Evolutionary conservation across 371 early-diverging fungal genomes (phyloP), one percentile per base, ranked within the genome.

Genomic region (Syncephalastrum racemosum): DNA sequence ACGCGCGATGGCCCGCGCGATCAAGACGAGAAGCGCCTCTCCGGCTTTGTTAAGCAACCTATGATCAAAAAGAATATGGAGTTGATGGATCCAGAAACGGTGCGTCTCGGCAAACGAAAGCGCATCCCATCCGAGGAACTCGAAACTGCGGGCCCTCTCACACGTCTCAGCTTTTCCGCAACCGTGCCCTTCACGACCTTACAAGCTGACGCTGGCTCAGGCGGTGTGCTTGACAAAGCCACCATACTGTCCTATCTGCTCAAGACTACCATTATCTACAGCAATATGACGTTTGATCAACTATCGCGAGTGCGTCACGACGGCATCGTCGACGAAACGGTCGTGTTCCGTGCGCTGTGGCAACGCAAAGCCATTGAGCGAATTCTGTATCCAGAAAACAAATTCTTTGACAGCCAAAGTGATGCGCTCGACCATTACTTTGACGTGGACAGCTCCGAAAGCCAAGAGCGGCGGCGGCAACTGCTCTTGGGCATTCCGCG

Each of bases 271-370:
- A 65, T 78, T 7, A 68, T 62, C 16, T 78, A 75, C 36, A 78
- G 75, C 58, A 78, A 78, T 45, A 78, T 78, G 79, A 71, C 79
- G 19, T 78, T 78, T 53, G 75, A 73, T 39, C 79, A 78, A 31
- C 50, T 78, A 10, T 69, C 71, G 1, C 56, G 45, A n/a, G 79
- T 78, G 4, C 65, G 73, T 2, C 64, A 68, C 0, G 79, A 78
- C 44, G 70, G 75, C 3, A 75, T 78, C 56, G 79, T 78, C 1
- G 73, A 78, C 47, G 79, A 78, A 47, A 66, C 64, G 1, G 67
- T 73, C 20, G 79, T 78, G 1, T 78, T 78, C 45, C 67, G 79
- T n/a, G 79, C 79, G 1, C 46, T 78, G 10, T 78, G 79, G 79
- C 79, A 78, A 50, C 59, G 79, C 15, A 67, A 74, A 49, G 73